phyloP scores from a whole-genome alignment of 495 filamentous ascomycete species.

The Penicillium paradoxum region DNA sequence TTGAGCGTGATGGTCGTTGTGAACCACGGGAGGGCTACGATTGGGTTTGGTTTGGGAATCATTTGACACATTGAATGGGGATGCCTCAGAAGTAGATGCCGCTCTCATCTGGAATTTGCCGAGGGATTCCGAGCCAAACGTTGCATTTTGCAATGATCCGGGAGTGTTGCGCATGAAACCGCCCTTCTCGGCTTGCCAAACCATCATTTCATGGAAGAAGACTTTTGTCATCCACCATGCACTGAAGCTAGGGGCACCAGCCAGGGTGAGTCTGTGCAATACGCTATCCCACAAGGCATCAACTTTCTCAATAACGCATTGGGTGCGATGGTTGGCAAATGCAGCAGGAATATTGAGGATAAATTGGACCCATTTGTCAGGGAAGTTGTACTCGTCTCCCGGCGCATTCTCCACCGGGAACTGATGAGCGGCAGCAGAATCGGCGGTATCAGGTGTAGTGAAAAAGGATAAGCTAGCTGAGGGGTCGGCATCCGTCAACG shows the following conservation, averaged over 20 bases:
- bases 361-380: constrained; percentile 83
- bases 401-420: constrained; percentile 32
- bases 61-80: constrained; percentile 10
- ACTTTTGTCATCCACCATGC: constrained; percentile 99
- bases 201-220: constrained; percentile 92
- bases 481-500: constrained; percentile 30
- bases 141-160: constrained; percentile 39
- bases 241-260: constrained; percentile 78
- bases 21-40: constrained; percentile 3
- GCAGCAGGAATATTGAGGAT: constrained; percentile 65
- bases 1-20: constrained; percentile 12
- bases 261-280: constrained; percentile 59
- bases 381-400: constrained; percentile 56
- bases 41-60: constrained; percentile 10
- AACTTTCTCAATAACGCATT: constrained; percentile 48
- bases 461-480: constrained; percentile 33
- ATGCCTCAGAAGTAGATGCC: constrained; percentile 2
- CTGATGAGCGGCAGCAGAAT: constrained; percentile 31
- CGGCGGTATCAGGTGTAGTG: constrained; percentile 39
- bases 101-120: constrained; percentile 24
- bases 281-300: constrained; percentile 44
- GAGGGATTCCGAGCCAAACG: constrained; percentile 28
- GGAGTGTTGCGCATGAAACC: constrained; percentile 73
- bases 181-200: constrained; percentile 86
- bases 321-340: constrained; percentile 65